These are phyloP conservation scores for Lactifluus subvellereus DNA, from an alignment of 768 basidiomycete species.

Conservation along the genomic window DNA sequence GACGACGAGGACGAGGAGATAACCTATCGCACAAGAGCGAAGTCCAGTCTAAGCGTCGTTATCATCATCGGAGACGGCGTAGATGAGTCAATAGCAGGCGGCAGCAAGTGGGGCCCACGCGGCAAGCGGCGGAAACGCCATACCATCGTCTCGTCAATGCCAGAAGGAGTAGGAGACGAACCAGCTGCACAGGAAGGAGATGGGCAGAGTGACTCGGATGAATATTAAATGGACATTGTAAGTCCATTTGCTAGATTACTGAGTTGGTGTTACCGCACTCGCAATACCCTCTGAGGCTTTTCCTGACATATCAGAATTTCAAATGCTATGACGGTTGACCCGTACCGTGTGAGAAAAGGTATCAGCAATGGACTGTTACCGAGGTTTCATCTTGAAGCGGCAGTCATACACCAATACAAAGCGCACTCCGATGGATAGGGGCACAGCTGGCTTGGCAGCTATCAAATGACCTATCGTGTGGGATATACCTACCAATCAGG, in stretches of 20 bases:
- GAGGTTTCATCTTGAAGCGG: background rate
- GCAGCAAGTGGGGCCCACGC: slow-evolving; percentile 22
- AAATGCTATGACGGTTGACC: background rate
- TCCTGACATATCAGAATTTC: background rate
- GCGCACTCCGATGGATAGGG: too few relatives aligned
- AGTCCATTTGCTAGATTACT: background rate
- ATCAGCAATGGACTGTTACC: background rate
- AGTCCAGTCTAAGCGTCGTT: slow-evolving; percentile 57
- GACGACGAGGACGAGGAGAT: slow-evolving; percentile 71
- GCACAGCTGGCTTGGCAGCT: too few relatives aligned
- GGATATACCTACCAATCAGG: too few relatives aligned
- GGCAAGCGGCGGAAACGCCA: slow-evolving; percentile 22
- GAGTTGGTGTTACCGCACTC: background rate
- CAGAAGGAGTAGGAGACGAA: background rate
- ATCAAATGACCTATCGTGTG: too few relatives aligned
- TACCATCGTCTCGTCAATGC: background rate
- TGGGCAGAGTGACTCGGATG: slow-evolving; percentile 1
- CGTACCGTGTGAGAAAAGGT: background rate
- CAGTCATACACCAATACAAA: background rate
- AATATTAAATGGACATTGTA: background rate
- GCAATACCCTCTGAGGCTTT: background rate
- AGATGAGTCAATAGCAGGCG: slow-evolving; percentile 33
- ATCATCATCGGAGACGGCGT: slow-evolving; percentile 62
- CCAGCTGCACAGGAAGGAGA: background rate
- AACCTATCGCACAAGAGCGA: slow-evolving; percentile 53